Percentiles rank a stretch among this genome's conserved stretches.
Conservation (phyloP, 2,329 filamentous ascomycete species). For the Aspergillus brasiliensis region DNA sequence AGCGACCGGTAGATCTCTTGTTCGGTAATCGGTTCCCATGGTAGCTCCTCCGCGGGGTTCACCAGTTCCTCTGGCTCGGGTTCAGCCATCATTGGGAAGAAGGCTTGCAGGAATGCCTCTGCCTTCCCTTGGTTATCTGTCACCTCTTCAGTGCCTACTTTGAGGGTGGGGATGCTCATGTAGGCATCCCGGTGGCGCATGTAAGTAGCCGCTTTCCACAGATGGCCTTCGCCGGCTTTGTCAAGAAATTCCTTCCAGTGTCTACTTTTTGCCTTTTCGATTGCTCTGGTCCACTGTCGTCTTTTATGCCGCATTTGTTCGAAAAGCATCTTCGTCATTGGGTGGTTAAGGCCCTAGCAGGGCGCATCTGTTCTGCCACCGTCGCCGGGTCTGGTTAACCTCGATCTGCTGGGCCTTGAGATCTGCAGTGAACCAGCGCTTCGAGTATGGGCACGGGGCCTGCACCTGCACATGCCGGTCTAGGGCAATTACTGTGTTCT, state of each 20-base stretch:
- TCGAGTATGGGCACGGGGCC: slow-evolving; percentile 23
- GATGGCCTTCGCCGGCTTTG: slow-evolving; percentile 18
- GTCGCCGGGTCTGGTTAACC: slow-evolving; percentile 24
- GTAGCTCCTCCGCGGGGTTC: too few species aligned
- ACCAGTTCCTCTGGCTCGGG: too few species aligned
- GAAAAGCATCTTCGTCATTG: slow-evolving; percentile 13
- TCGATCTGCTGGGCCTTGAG: slow-evolving; percentile 26
- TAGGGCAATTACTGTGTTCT: slow-evolving; percentile 8
- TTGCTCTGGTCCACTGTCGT: slow-evolving; percentile 24
- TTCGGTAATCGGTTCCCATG: too few species aligned
- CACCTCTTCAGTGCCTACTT: slow-evolving; percentile 14
- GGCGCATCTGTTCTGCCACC: slow-evolving; percentile 21
- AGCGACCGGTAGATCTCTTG: too few species aligned
- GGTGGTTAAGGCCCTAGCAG: slow-evolving; percentile 5
- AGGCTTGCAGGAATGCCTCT: slow-evolving; percentile 18
- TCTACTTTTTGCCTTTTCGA: slow-evolving; percentile 23
- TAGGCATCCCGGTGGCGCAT: slow-evolving; percentile 15
- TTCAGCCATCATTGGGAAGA: slow-evolving; percentile 20
- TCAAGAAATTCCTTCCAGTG: slow-evolving; percentile 29
- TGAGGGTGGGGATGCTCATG: slow-evolving; percentile 19
- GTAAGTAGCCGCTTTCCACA: slow-evolving; percentile 23
- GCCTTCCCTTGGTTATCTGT: slow-evolving; percentile 24
- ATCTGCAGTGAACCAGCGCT: slow-evolving; percentile 27
- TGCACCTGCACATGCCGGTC: slow-evolving; percentile 14
- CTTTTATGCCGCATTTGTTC: slow-evolving; percentile 16